These are phyloP conservation scores for Crassisporium funariophilum DNA, from an alignment of 768 basidiomycete species.

Conservation along the genomic window DNA sequence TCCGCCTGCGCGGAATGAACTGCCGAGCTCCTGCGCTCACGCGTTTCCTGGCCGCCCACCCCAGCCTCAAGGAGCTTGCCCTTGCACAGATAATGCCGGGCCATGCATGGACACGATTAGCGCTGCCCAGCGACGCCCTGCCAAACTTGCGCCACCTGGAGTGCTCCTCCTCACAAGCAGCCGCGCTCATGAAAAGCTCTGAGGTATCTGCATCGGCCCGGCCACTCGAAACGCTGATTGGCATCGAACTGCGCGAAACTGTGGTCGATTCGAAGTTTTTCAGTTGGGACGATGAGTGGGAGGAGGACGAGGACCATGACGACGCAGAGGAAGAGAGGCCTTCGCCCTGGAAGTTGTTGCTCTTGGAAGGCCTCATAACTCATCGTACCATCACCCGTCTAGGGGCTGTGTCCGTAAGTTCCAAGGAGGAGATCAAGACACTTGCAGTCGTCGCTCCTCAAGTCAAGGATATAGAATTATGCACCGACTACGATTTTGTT, in stretches of 20 bases:
- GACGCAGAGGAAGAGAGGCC: neutral
- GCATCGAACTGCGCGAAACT: constrained; percentile 4
- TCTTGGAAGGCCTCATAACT: neutral
- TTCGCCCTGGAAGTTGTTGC: constrained; percentile 4
- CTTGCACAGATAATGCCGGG: constrained; percentile 12
- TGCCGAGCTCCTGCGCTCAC: constrained; percentile 4
- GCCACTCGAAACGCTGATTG: constrained; percentile 4
- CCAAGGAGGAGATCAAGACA: neutral
- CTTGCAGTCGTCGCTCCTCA: constrained; percentile 6
- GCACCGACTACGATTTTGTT: neutral
- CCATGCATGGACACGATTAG: constrained; percentile 3
- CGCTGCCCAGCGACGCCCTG: neutral
- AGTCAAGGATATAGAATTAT: constrained; percentile 3
- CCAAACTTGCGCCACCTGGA: constrained; percentile 7
- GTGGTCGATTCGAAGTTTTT: constrained; percentile 1
- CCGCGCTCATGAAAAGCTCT: neutral
- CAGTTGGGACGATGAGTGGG: constrained; percentile 5
- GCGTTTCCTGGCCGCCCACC: constrained; percentile 5
- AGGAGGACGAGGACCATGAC: neutral
- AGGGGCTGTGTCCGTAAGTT: neutral
- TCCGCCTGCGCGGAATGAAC: constrained; percentile 5
- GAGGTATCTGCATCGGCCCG: neutral
- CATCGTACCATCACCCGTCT: constrained; percentile 5
- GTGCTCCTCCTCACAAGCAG: constrained; percentile 8
- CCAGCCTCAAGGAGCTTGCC: constrained; percentile 2